phyloP scores from a whole-genome alignment of 2,329 filamentous ascomycete species.

The Ambrosiella cleistominuta region DNA sequence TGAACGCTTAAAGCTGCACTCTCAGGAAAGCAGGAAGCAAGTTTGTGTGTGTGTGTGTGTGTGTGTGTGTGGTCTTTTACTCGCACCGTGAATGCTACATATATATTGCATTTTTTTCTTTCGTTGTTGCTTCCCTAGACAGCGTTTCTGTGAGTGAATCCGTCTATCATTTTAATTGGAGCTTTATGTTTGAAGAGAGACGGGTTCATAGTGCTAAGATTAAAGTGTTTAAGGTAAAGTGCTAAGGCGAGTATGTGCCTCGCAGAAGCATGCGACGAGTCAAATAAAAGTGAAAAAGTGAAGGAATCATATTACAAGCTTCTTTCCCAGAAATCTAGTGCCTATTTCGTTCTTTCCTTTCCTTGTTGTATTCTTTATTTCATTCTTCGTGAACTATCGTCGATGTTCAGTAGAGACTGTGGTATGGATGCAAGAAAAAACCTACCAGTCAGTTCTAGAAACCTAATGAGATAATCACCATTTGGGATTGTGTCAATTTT shows the following conservation, averaged over 20 bases:
- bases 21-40: no score
- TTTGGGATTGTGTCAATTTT: no score
- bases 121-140: neutral
- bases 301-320: neutral
- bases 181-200: neutral
- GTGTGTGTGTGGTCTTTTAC: no score
- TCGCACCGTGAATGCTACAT: neutral
- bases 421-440: no score
- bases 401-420: neutral
- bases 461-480: no score
- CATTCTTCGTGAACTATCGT: constrained; percentile 1
- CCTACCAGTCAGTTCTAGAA: no score
- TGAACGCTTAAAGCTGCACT: no score
- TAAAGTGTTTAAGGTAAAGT: neutral
- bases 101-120: neutral
- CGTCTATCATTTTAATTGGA: neutral
- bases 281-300: neutral
- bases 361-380: neutral
- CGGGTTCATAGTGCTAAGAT: neutral
- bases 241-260: neutral
- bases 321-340: constrained; percentile 1
- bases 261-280: neutral
- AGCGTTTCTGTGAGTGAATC: neutral
- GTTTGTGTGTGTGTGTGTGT: no score
- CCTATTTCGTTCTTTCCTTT: constrained; percentile 3